phyloP scores from a whole-genome alignment of 1,284 basidiomycete genomes.

The Pseudozyma thailandica region DNA sequence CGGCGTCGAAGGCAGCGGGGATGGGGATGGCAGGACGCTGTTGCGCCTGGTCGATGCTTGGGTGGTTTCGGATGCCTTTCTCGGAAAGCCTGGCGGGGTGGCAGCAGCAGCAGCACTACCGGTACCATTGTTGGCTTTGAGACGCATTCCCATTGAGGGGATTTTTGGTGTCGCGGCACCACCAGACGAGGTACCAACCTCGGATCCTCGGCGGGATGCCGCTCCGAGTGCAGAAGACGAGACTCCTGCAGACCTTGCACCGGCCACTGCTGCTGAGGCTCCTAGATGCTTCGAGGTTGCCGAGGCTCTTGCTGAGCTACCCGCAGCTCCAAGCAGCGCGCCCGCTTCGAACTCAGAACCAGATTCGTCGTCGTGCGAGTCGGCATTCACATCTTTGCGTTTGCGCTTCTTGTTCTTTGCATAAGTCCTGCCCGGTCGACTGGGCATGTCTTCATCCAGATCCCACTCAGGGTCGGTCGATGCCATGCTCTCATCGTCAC shows the following conservation, averaged over 20 bases:
- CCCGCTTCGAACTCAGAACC: constrained; percentile 50
- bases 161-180: constrained; percentile 24
- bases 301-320: constrained; percentile 7
- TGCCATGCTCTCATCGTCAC: constrained; percentile 44
- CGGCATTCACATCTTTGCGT: constrained; percentile 34
- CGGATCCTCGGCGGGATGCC: constrained; percentile 25
- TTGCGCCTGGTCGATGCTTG: constrained; percentile 44
- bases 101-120: constrained; percentile 18
- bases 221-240: no score
- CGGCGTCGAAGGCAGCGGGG: constrained; percentile 42
- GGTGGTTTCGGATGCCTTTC: constrained; percentile 36
- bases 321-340: constrained; percentile 27
- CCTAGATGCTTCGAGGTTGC: constrained; percentile 26
- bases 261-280: constrained; percentile 10
- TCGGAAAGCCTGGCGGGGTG: constrained; percentile 32
- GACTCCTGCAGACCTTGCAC: constrained; percentile 21
- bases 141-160: constrained; percentile 45
- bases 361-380: constrained; percentile 47
- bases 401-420: constrained; percentile 53
- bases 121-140: constrained; percentile 49
- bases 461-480: constrained; percentile 57
- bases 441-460: constrained; percentile 52
- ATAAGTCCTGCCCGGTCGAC: constrained; percentile 52
- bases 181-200: constrained; percentile 14
- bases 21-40: constrained; percentile 45